Conservation (phyloP, 495 filamentous ascomycete species). For the Penicillium silybi region DNA sequence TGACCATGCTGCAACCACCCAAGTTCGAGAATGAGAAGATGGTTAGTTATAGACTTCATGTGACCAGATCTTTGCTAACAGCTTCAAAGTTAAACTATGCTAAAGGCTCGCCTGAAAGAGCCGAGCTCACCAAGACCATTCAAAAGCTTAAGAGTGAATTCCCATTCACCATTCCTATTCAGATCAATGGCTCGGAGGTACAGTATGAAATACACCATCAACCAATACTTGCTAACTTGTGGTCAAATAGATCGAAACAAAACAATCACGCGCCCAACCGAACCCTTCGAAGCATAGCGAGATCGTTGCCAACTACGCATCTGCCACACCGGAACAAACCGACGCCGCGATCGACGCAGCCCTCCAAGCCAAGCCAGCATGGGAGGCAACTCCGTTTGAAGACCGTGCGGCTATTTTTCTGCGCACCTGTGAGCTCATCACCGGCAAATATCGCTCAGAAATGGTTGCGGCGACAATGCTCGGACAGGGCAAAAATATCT, state of each 20-base stretch:
- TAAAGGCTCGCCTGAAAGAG: conserved; percentile 28
- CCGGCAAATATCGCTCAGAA: conserved; percentile 85
- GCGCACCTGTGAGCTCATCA: conserved; percentile 81
- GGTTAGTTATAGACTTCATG: conserved; percentile 1
- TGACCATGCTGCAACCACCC: conserved; percentile 26
- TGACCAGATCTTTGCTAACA: not conserved
- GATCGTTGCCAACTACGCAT: conserved; percentile 67
- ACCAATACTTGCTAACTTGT: not conserved
- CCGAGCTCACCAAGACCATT: conserved; percentile 21
- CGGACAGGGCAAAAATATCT: conserved; percentile 92
- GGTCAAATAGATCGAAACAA: conserved; percentile 13
- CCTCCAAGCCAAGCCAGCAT: conserved; percentile 71
- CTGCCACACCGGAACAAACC: conserved; percentile 65
- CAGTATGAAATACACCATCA: not conserved
- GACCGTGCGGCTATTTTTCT: conserved; percentile 89
- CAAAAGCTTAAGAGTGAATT: conserved; percentile 25
- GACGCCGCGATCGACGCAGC: conserved; percentile 71
- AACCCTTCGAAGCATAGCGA: conserved; percentile 70
- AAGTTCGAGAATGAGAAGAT: conserved; percentile 33
- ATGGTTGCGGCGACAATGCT: conserved; percentile 90
- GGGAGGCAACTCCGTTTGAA: conserved; percentile 77
- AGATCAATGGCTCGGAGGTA: conserved; percentile 26
- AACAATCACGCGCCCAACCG: conserved; percentile 43
- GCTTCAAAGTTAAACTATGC: conserved; percentile 22
- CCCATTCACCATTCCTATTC: conserved; percentile 26